A percentile compares a stretch with the other conserved stretches of the same genome.
phyloP scores from a whole-genome alignment of 2,329 filamentous ascomycete species.

The Scytalidium sp. region DNA sequence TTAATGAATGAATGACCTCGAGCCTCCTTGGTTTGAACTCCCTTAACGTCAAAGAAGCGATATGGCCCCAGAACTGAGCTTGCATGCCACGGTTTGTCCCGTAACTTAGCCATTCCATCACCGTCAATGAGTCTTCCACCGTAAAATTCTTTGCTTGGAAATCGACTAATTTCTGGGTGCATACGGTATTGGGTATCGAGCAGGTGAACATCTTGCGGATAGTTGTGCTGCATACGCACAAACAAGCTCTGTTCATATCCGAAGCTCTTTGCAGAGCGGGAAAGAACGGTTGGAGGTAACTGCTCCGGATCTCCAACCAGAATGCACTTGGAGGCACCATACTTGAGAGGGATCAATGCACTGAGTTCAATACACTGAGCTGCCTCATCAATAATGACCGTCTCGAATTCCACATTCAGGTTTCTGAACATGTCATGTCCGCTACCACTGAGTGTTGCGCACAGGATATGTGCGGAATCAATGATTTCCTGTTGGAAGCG shows the following conservation, averaged over 20 bases:
- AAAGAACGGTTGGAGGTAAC: constrained; percentile 91
- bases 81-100: constrained; percentile 80
- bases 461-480: constrained; percentile 87
- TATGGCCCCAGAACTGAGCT: constrained; percentile 84
- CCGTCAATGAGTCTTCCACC: constrained; percentile 85
- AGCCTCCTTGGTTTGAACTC: constrained; percentile 76
- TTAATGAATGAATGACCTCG: constrained; percentile 91
- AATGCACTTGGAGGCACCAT: constrained; percentile 94
- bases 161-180: constrained; percentile 93
- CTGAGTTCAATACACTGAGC: constrained; percentile 98
- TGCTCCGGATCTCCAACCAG: constrained; percentile 98
- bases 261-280: constrained; percentile 85
- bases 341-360: constrained; percentile 94
- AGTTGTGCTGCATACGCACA: constrained; percentile 95
- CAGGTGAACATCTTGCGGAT: constrained; percentile 83
- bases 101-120: constrained; percentile 72
- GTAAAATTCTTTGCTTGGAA: constrained; percentile 91
- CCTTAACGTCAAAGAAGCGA: constrained; percentile 94
- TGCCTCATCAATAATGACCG: constrained; percentile 96
- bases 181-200: constrained; percentile 99
- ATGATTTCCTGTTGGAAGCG: constrained; percentile 88
- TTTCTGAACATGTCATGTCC: constrained; percentile 98
- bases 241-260: constrained; percentile 98
- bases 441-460: constrained; percentile 90
- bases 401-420: constrained; percentile 94